Conservation (phyloP, 805 yeast species). For the Ogataea methylovora region DNA sequence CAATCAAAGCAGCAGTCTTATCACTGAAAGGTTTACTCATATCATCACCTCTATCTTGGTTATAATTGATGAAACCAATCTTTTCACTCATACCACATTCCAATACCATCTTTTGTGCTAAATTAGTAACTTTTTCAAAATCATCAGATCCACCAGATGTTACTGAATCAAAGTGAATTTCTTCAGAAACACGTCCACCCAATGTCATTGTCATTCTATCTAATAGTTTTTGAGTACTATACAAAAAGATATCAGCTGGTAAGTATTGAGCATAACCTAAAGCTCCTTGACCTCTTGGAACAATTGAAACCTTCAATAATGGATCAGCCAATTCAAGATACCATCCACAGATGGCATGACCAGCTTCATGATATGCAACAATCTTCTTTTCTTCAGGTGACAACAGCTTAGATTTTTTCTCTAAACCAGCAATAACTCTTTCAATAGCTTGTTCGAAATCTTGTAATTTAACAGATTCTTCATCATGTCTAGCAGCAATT, state of each 20-base stretch:
- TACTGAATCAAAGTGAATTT: constrained; percentile 82
- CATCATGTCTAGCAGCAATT: constrained; percentile 85
- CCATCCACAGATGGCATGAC: constrained; percentile 99
- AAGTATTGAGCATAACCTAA: constrained; percentile 96
- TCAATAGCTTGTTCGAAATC: constrained; percentile 97
- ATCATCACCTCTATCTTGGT: constrained; percentile 41
- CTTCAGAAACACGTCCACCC: constrained; percentile 97
- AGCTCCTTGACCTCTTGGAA: constrained; percentile 96
- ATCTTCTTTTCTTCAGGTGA: constrained; percentile 80
- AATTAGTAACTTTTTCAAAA: constrained; percentile 88
- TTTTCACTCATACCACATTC: constrained; percentile 77
- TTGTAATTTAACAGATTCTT: constrained; percentile 55
- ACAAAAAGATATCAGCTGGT: constrained; percentile 84
- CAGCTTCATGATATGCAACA: constrained; percentile 98
- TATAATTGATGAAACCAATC: constrained; percentile 55
- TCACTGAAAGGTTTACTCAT: constrained; percentile 65
- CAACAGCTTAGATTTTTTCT: constrained; percentile 77
- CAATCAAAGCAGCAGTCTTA: constrained; percentile 60
- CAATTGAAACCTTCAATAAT: constrained; percentile 86
- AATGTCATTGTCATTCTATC: constrained; percentile 89
- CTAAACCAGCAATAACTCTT: constrained; percentile 94
- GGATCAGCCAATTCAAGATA: constrained; percentile 88
- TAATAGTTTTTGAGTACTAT: constrained; percentile 66
- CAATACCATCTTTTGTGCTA: constrained; percentile 91
- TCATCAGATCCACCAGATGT: constrained; percentile 97